phyloP scores from a whole-genome alignment of 164 flowering plant species.

The Vitis labrusca region DNA sequence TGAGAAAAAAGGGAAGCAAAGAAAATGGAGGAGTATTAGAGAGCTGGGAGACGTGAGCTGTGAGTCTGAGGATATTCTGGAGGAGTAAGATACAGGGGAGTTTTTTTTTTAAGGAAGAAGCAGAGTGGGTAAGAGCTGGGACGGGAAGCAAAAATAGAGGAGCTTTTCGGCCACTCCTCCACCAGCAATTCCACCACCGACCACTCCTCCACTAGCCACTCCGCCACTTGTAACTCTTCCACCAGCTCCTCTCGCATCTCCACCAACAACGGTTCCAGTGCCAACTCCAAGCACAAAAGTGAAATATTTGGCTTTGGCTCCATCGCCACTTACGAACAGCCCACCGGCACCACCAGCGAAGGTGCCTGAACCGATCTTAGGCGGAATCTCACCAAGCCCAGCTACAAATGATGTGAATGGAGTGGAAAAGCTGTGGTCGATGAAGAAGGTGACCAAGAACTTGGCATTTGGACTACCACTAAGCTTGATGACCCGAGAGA shows the following conservation, averaged over 20 bases:
- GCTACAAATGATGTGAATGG: constrained; percentile 39
- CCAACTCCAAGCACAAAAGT: constrained; percentile 37
- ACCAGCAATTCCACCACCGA: background rate
- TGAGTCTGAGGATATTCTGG: no score
- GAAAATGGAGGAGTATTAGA: no score
- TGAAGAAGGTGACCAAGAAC: constrained; percentile 31
- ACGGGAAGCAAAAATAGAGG: no score
- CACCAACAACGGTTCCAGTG: constrained; percentile 32
- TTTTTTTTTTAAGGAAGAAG: no score
- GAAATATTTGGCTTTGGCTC: constrained; percentile 26
- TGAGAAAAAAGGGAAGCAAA: no score
- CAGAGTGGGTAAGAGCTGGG: no score
- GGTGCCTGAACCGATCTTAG: constrained; percentile 31
- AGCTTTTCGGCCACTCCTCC: constrained; percentile 8
- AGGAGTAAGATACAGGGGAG: no score
- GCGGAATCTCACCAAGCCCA: constrained; percentile 27
- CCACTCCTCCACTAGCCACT: background rate
- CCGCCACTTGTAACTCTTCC: constrained; percentile 23
- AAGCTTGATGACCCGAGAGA: constrained; percentile 15
- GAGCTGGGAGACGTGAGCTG: no score
- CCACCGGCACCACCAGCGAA: constrained; percentile 39
- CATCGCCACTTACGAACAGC: constrained; percentile 17
- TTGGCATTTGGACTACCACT: constrained; percentile 35
- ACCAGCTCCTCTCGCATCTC: constrained; percentile 18
- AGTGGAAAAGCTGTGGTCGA: constrained; percentile 28